These are phyloP conservation scores for Aeschynomene evenia DNA, from an alignment of 306 rosid species.

Conservation along the genomic window DNA sequence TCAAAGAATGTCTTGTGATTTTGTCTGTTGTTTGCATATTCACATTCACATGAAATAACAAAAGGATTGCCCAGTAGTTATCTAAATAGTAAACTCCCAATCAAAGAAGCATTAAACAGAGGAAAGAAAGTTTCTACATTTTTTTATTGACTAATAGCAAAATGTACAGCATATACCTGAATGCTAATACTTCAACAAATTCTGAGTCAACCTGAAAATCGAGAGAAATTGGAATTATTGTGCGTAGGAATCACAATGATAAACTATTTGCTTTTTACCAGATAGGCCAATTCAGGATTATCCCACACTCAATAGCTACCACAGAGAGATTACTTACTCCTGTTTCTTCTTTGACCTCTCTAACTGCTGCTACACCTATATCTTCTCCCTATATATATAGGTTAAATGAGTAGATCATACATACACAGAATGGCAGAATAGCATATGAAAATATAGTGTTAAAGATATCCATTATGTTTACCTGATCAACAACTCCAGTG, in stretches of 20 bases:
- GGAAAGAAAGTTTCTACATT: neutral
- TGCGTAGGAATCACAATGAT: slow-evolving; percentile 8
- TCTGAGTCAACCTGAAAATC: slow-evolving; percentile 75
- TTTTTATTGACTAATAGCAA: neutral
- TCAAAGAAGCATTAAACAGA: neutral
- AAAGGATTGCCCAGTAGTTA: slow-evolving; percentile 6
- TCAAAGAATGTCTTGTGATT: slow-evolving; percentile 69
- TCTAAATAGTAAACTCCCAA: neutral
- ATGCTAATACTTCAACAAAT: slow-evolving; percentile 77
- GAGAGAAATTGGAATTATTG: slow-evolving; percentile 28
- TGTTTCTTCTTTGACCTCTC: slow-evolving; percentile 95
- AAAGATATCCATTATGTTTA: slow-evolving; percentile 24
- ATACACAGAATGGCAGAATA: neutral
- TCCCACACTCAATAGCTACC: slow-evolving; percentile 1
- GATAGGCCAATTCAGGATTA: slow-evolving; percentile 1
- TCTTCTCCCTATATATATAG: slow-evolving; percentile 76
- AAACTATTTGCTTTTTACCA: neutral
- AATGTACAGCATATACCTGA: slow-evolving; percentile 58
- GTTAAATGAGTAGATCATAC: slow-evolving; percentile 27
- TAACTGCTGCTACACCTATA: slow-evolving; percentile 64
- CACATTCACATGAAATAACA: slow-evolving; percentile 18
- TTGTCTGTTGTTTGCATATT: slow-evolving; percentile 53
- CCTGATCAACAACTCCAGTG: slow-evolving; percentile 86
- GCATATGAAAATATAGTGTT: neutral
- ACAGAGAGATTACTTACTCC: slow-evolving; percentile 56